Evolutionary conservation across 2,329 filamentous ascomycete genomes (phyloP), one percentile per base, ranked within the genome.

Genomic region (Fonsecaea multimorphosa): DNA sequence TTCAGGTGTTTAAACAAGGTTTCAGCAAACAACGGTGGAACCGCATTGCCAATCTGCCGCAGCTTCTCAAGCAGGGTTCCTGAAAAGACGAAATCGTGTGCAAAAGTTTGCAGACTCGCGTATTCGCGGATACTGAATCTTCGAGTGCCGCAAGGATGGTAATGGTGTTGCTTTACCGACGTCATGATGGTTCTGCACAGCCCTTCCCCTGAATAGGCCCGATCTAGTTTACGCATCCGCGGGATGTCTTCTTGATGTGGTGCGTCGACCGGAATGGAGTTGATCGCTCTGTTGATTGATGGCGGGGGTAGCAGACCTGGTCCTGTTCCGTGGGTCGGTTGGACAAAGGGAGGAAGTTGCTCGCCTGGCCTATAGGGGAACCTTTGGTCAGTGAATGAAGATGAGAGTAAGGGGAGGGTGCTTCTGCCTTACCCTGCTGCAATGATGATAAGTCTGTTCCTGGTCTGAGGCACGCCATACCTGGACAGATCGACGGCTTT

Each of bases 1-100:
- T 76, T 73, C 3, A 83, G 74, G 55, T 78, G 74, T 34, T 65
- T 62, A 58, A 80, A 78, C 3, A 84, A 57, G 5, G 75, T 76
- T 59, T 76, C 74, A 0, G 79, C 79, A 8, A 84, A 68, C 16
- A 74, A 64, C 7, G 91, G 86, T 0, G 92, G 90, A 16, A 94
- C 92, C 0, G 91, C 91, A 72, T 95, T 94, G 0, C 91, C 91
- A 68, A 94, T 91, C 74, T 93, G 90, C 68, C 81, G 84, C 70
- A 84, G 72, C 0, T 76, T 74, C 29, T 63, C 55, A 2, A 34
- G 84, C 16, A 86, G 73, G 0, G 55, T 71, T 0, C 77, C 78
- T 0, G 78, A 67, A 72, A 94, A 93, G 0, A 75, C 74, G 73
- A 91, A 89, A 1, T 78, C 73, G 0, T 77, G 66, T 0, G 90